phyloP scores from a whole-genome alignment of 176 grass and related monocot genomes.

The Alopecurus myosuroides region DNA sequence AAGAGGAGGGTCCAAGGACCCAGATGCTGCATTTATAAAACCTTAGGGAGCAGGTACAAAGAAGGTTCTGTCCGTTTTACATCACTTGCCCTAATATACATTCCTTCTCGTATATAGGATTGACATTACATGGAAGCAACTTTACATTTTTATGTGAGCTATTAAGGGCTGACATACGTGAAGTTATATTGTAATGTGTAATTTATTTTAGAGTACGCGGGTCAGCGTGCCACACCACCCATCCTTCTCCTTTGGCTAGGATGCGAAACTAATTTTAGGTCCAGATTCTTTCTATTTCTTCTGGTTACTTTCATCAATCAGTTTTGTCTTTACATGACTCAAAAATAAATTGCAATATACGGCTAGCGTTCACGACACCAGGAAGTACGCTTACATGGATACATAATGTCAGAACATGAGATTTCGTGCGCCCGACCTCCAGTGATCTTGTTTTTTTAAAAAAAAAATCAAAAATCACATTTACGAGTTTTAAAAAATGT shows the following conservation, averaged over 20 bases:
- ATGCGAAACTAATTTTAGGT: neutral
- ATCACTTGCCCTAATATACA: too few species aligned
- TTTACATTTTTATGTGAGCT: neutral
- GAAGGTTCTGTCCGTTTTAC: too few species aligned
- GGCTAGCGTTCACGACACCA: neutral
- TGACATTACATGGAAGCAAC: neutral
- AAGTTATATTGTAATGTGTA: neutral
- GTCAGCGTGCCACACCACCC: neutral
- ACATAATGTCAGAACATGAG: neutral
- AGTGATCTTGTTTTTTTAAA: too few species aligned
- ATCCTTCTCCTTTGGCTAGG: neutral
- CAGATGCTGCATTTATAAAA: too few species aligned
- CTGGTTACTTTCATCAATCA: neutral
- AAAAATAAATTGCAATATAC: neutral
- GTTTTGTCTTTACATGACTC: neutral
- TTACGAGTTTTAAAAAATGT: too few species aligned
- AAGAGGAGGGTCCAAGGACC: too few species aligned
- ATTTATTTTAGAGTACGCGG: neutral
- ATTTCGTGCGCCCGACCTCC: too few species aligned
- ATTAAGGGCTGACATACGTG: neutral
- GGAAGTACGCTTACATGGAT: neutral
- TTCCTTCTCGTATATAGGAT: neutral
- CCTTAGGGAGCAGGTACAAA: too few species aligned
- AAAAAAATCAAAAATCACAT: too few species aligned
- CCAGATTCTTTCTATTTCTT: neutral